phyloP scores from a whole-genome alignment of 192 early-diverging fungal genomes.

The Gryganskiella cystojenkinii region DNA sequence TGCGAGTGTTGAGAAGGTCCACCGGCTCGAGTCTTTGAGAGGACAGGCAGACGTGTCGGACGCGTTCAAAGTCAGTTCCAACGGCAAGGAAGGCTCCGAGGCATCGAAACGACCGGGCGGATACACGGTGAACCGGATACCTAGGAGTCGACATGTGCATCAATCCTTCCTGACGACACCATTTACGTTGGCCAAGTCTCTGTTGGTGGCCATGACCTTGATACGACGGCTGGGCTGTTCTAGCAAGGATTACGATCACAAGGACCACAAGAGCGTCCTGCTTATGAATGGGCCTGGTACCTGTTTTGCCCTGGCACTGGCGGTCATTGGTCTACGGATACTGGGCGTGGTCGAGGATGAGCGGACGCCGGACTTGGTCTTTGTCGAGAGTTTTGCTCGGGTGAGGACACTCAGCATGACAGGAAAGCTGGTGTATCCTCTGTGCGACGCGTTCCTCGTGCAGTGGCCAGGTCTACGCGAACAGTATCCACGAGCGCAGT shows the following conservation, averaged over 20 bases:
- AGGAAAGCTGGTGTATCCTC: slow-evolving; percentile 81
- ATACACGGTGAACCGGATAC: slow-evolving; percentile 66
- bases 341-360: slow-evolving; percentile 24
- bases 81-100: too few species aligned
- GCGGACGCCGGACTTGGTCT: slow-evolving; percentile 67
- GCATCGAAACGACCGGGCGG: too few species aligned
- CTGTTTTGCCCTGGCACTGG: slow-evolving; percentile 39
- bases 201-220: slow-evolving; percentile 56
- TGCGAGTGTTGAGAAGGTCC: slow-evolving; percentile 66
- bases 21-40: slow-evolving; percentile 55
- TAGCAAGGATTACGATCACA: not conserved
- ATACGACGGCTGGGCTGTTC: slow-evolving; percentile 32
- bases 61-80: too few species aligned
- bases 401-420: slow-evolving; percentile 88
- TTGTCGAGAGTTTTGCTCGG: slow-evolving; percentile 94
- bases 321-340: slow-evolving; percentile 36
- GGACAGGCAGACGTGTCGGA: not conserved
- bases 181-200: slow-evolving; percentile 48
- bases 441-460: slow-evolving; percentile 89
- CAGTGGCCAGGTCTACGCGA: slow-evolving; percentile 81
- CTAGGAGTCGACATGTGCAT: slow-evolving; percentile 79
- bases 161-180: slow-evolving; percentile 74
- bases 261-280: slow-evolving; percentile 12
- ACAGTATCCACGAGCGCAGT: slow-evolving; percentile 69
- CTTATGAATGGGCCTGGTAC: slow-evolving; percentile 50